A percentile compares a stretch with the other conserved stretches of the same genome.
These are phyloP conservation scores for Aegilops speltoides DNA, from an alignment of 176 grass and related monocot species.

Conservation along the genomic window DNA sequence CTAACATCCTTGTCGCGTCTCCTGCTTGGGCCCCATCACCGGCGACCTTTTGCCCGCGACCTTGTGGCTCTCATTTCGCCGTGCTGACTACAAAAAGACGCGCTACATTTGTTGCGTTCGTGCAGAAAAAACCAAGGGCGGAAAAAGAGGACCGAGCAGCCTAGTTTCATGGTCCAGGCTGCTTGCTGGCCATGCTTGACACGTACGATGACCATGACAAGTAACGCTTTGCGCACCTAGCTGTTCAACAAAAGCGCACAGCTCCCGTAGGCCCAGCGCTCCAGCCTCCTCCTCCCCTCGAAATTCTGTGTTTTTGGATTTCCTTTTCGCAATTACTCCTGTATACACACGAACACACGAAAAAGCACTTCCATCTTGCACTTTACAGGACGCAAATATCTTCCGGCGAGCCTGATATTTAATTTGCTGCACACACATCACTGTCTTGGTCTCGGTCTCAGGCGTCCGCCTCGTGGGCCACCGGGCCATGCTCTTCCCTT, in stretches of 20 bases:
- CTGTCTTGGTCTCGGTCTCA: neutral
- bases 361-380: neutral
- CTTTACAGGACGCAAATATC: neutral
- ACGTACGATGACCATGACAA: neutral
- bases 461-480: neutral
- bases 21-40: neutral
- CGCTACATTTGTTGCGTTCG: too few species aligned
- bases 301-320: too few species aligned
- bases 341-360: too few species aligned
- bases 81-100: too few species aligned
- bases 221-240: too few species aligned
- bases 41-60: neutral
- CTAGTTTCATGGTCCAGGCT: neutral
- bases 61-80: neutral
- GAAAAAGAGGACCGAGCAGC: neutral
- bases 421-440: neutral
- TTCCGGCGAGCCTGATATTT: neutral
- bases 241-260: too few species aligned
- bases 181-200: neutral
- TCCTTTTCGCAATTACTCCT: too few species aligned
- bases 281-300: too few species aligned
- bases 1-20: neutral
- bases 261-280: too few species aligned
- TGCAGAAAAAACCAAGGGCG: too few species aligned
- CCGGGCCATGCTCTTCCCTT: neutral